Evolutionary conservation across 805 yeast genomes (phyloP).

Genomic region (Lipomyces starkeyi): DNA sequence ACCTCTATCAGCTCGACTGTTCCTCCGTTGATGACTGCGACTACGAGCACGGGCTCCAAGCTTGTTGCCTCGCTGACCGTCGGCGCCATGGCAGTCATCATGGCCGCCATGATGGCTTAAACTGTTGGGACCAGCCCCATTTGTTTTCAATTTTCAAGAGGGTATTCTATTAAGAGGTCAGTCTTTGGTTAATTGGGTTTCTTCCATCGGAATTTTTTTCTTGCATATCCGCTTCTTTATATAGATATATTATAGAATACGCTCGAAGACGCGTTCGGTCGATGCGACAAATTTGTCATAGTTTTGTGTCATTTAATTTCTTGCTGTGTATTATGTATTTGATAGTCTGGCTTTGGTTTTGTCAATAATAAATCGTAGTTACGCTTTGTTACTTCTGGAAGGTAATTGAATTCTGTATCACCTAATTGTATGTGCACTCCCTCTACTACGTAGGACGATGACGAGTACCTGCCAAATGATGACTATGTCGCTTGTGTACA

Average conservation of each 20-base stretch:
- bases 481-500: background rate
- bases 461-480: background rate
- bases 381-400: background rate
- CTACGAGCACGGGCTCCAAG: constrained; percentile 26
- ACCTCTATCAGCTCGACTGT: constrained; percentile 18
- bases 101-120: constrained; percentile 36
- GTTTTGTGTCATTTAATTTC: background rate
- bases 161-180: background rate
- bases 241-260: background rate
- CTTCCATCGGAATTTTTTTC: background rate
- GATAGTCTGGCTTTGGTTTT: background rate
- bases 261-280: background rate
- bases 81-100: constrained; percentile 32
- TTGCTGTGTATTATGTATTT: background rate
- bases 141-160: background rate
- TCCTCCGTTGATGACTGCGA: constrained; percentile 25
- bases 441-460: background rate
- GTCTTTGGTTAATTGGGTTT: background rate
- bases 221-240: background rate
- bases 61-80: constrained; percentile 34
- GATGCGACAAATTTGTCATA: background rate
- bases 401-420: background rate
- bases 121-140: background rate
- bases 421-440: background rate
- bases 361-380: background rate